phyloP scores from a whole-genome alignment of 768 basidiomycete genomes.

The Rhizopogon vulgaris region DNA sequence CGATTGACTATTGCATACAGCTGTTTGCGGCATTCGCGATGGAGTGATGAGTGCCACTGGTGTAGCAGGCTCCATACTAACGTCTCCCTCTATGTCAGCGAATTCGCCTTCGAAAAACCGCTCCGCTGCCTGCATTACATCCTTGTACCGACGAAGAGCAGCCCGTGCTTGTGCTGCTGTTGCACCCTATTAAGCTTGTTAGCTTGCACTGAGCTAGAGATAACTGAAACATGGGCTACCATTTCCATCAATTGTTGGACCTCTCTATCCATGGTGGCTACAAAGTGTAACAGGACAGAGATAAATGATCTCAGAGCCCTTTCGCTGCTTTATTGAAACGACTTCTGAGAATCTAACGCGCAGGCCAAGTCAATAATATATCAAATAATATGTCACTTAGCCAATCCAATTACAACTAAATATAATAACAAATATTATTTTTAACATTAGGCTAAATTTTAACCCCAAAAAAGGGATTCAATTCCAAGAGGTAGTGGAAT shows the following conservation, averaged over 20 bases:
- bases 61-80: constrained; percentile 34
- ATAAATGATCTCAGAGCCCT: not conserved
- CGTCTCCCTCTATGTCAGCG: constrained; percentile 60
- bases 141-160: constrained; percentile 73
- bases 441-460: too few species aligned
- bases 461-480: too few species aligned
- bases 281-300: not conserved
- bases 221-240: constrained; percentile 25
- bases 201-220: not conserved
- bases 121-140: constrained; percentile 92
- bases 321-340: constrained; percentile 12
- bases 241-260: constrained; percentile 61
- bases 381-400: not conserved
- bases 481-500: too few species aligned
- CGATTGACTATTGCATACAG: constrained; percentile 11
- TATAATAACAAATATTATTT: not conserved
- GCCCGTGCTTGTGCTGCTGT: constrained; percentile 75
- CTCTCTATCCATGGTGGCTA: constrained; percentile 41
- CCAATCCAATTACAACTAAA: not conserved
- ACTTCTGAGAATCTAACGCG: not conserved
- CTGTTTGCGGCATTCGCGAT: constrained; percentile 18
- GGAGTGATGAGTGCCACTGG: constrained; percentile 21
- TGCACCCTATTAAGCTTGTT: constrained; percentile 55
- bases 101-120: constrained; percentile 81
- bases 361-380: too few species aligned